These are phyloP conservation scores for Pseudogymnoascus verrucosus DNA, from an alignment of 2,329 filamentous ascomycete species.

Conservation along the genomic window DNA sequence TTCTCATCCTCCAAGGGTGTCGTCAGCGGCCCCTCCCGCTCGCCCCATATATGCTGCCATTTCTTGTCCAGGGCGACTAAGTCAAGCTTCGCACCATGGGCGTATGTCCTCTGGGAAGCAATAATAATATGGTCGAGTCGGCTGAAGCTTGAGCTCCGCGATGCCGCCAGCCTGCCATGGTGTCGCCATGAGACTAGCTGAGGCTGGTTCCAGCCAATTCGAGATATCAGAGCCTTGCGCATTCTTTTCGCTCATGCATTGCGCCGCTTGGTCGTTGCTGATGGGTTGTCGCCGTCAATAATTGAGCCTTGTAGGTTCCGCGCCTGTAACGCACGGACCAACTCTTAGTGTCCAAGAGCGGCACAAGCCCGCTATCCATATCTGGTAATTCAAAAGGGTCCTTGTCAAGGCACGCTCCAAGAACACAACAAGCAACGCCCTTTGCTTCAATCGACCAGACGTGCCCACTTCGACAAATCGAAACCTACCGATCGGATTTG, in stretches of 20 bases:
- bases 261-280: background rate
- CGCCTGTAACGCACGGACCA: background rate
- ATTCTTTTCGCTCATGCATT: slow-evolving; percentile 8
- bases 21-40: background rate
- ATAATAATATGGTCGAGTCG: background rate
- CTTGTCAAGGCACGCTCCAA: background rate
- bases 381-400: slow-evolving; percentile 6
- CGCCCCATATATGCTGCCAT: slow-evolving; percentile 22
- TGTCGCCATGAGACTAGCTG: background rate
- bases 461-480: background rate
- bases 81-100: slow-evolving; percentile 15
- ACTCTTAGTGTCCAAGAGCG: background rate
- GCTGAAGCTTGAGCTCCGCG: background rate
- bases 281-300: background rate
- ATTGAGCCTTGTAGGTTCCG: slow-evolving; percentile 5
- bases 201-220: background rate
- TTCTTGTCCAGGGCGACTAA: slow-evolving; percentile 21
- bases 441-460: background rate
- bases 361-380: slow-evolving; percentile 5
- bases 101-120: slow-evolving; percentile 3
- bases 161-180: background rate
- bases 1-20: background rate
- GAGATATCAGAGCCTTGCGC: slow-evolving; percentile 6
- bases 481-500: background rate
- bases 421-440: background rate